Evolutionary conservation across 345 rosid genomes (phyloP).

Genomic region (Arabis hirsuta): DNA sequence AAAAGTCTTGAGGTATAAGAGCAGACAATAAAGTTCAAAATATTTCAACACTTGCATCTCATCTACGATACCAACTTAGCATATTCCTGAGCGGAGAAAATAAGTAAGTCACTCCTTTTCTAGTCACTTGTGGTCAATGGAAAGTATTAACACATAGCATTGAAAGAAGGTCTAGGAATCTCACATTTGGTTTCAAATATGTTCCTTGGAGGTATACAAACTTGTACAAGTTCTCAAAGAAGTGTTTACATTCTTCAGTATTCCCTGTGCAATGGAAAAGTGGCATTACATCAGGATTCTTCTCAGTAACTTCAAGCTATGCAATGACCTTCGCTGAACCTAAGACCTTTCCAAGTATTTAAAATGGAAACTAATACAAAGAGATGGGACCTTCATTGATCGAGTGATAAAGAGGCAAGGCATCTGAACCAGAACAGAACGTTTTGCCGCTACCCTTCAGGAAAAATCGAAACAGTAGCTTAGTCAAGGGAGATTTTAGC

Average conservation of each 20-base stretch:
- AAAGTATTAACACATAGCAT: slow-evolving; percentile 23
- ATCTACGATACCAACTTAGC: slow-evolving; percentile 15
- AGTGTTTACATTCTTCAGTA: slow-evolving; percentile 68
- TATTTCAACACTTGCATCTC: background rate
- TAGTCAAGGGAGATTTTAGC: slow-evolving; percentile 19
- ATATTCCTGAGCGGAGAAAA: background rate
- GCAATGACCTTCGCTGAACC: slow-evolving; percentile 13
- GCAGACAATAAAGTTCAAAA: background rate
- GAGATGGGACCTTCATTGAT: slow-evolving; percentile 60
- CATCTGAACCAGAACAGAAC: slow-evolving; percentile 89
- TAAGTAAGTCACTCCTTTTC: slow-evolving; percentile 4
- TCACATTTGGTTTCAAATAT: slow-evolving; percentile 85
- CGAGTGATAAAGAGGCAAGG: slow-evolving; percentile 57
- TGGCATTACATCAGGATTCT: slow-evolving; percentile 33
- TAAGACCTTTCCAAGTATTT: slow-evolving; percentile 17
- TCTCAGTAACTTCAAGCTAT: slow-evolving; percentile 18
- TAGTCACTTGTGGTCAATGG: background rate
- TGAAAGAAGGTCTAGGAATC: slow-evolving; percentile 38
- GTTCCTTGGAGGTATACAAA: slow-evolving; percentile 91
- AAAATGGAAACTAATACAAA: background rate
- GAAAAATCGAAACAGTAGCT: slow-evolving; percentile 45
- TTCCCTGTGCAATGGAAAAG: slow-evolving; percentile 57
- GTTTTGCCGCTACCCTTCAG: slow-evolving; percentile 86
- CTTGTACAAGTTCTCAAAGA: slow-evolving; percentile 66
- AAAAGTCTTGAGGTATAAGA: slow-evolving; percentile 17